Evolutionary conservation across 768 basidiomycete species (phyloP).

Genomic region (Strobilomyces confusus): DNA sequence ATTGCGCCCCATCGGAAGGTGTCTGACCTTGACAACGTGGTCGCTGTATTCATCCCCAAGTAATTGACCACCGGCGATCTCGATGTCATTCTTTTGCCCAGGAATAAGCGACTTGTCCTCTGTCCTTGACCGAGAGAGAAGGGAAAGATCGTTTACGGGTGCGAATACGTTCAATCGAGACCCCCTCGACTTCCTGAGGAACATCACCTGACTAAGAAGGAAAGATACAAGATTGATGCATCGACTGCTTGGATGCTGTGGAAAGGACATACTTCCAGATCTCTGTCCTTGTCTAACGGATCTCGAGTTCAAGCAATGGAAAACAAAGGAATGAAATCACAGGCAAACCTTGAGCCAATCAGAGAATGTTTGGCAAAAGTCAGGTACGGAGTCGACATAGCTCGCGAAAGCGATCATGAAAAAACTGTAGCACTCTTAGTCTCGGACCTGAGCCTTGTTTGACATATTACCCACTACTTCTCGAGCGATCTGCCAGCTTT

Average conservation of each 20-base stretch:
- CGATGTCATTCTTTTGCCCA: slow-evolving; percentile 71
- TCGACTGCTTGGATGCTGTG: neutral
- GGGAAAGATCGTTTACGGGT: slow-evolving; percentile 84
- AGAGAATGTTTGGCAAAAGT: slow-evolving; percentile 69
- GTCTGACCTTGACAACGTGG: slow-evolving; percentile 79
- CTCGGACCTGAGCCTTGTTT: neutral
- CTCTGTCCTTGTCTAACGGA: slow-evolving; percentile 67
- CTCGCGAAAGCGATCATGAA: slow-evolving; percentile 93
- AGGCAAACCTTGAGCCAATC: slow-evolving; percentile 75
- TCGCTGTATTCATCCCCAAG: slow-evolving; percentile 95
- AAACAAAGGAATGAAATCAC: neutral
- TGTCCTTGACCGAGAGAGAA: slow-evolving; percentile 67
- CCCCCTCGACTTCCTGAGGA: slow-evolving; percentile 76
- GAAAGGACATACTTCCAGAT: slow-evolving; percentile 77
- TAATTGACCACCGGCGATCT: slow-evolving; percentile 76
- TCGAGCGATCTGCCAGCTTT: slow-evolving; percentile 76
- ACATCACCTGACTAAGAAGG: slow-evolving; percentile 69
- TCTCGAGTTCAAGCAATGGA: neutral
- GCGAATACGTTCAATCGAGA: slow-evolving; percentile 87
- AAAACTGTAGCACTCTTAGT: slow-evolving; percentile 53
- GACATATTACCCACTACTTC: slow-evolving; percentile 71
- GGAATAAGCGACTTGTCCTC: slow-evolving; percentile 53
- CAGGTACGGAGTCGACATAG: slow-evolving; percentile 69
- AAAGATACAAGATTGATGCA: neutral
- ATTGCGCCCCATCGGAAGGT: neutral